These are phyloP conservation scores for Fusarium agapanthi DNA, from an alignment of 2,329 filamentous ascomycete species.

Conservation along the genomic window DNA sequence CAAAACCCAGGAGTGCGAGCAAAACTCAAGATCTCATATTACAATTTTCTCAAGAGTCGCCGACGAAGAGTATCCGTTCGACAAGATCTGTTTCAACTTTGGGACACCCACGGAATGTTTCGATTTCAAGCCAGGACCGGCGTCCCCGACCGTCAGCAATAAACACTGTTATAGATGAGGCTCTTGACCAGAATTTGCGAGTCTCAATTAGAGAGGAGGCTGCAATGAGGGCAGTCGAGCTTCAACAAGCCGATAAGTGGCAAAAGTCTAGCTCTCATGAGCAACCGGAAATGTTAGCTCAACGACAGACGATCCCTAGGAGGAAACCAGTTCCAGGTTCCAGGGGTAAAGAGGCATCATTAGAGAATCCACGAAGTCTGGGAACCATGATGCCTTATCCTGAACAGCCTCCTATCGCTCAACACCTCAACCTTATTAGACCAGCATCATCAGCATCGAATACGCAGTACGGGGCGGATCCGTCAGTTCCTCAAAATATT, in stretches of 20 bases:
- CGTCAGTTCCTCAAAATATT: neutral
- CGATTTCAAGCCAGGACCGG: slow-evolving; percentile 8
- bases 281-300: neutral
- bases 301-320: slow-evolving; percentile 1
- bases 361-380: slow-evolving; percentile 42
- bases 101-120: neutral
- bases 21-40: slow-evolving; percentile 35
- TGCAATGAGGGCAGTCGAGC: slow-evolving; percentile 20
- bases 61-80: slow-evolving; percentile 3
- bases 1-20: slow-evolving; percentile 4
- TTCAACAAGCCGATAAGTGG: slow-evolving; percentile 12
- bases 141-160: neutral
- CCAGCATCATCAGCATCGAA: slow-evolving; percentile 46
- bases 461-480: neutral
- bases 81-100: slow-evolving; percentile 20
- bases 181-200: slow-evolving; percentile 9
- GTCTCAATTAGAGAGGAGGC: slow-evolving; percentile 31
- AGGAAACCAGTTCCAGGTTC: slow-evolving; percentile 15
- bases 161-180: neutral
- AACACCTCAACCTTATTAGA: slow-evolving; percentile 48
- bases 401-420: slow-evolving; percentile 51
- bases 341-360: neutral
- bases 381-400: slow-evolving; percentile 51
- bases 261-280: neutral
- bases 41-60: slow-evolving; percentile 28